Percentiles rank a stretch among this genome's conserved stretches.
Conservation (phyloP, 1,284 basidiomycete genomes). For the Sparassis latifolia region DNA sequence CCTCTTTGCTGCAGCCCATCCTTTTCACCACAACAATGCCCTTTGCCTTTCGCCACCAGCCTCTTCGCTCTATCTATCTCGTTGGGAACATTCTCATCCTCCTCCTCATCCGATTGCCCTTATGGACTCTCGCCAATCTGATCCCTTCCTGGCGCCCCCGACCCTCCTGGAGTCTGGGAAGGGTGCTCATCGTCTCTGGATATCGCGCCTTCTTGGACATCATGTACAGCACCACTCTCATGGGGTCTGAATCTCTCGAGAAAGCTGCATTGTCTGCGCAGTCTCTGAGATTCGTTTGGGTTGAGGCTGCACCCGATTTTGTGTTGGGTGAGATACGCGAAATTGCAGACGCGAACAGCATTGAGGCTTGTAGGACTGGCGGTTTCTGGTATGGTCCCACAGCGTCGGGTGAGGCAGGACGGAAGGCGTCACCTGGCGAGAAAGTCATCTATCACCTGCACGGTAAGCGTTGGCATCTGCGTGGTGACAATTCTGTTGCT, state of each 20-base stretch:
- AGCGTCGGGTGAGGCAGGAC: constrained; percentile 17
- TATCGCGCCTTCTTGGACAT: constrained; percentile 19
- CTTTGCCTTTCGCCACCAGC: constrained; percentile 16
- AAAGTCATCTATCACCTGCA: constrained; percentile 48
- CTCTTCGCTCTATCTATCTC: constrained; percentile 25
- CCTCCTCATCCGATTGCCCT: constrained; percentile 39
- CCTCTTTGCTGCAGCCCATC: too few species aligned
- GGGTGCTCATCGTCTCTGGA: constrained; percentile 30
- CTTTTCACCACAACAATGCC: background rate
- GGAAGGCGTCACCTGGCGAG: constrained; percentile 37
- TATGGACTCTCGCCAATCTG: constrained; percentile 32
- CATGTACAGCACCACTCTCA: constrained; percentile 1
- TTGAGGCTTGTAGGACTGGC: constrained; percentile 4
- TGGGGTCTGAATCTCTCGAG: background rate
- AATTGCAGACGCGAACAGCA: constrained; percentile 10
- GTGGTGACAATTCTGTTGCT: constrained; percentile 23
- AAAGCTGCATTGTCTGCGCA: background rate
- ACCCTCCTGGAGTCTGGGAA: constrained; percentile 26
- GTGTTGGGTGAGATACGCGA: constrained; percentile 11
- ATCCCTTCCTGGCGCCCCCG: constrained; percentile 19
- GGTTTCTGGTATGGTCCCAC: constrained; percentile 14
- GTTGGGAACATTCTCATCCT: constrained; percentile 33
- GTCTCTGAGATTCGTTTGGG: constrained; percentile 8
- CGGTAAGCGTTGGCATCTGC: constrained; percentile 33
- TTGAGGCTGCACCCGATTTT: constrained; percentile 9